Evolutionary conservation across 805 yeast species (phyloP).

Genomic region (Cyberlindnera xylosilytica): DNA sequence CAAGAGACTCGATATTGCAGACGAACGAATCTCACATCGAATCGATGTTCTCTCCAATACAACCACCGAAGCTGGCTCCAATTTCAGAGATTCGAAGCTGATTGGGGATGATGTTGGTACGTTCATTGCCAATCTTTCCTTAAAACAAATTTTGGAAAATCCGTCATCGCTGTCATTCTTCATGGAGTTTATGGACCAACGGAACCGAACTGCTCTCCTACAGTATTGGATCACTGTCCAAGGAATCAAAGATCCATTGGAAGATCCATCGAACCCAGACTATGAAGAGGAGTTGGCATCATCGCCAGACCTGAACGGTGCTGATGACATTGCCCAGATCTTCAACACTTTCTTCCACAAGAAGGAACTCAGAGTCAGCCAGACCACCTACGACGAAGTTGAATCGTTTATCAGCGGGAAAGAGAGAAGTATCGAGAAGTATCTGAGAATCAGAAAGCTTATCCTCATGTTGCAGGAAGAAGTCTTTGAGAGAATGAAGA

Average conservation of each 20-base stretch:
- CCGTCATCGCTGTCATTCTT: conserved; percentile 47
- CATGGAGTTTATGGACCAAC: conserved; percentile 53
- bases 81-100: conserved; percentile 5
- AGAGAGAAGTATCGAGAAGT: conserved; percentile 28
- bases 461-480: conserved; percentile 58
- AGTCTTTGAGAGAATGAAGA: conserved; percentile 48
- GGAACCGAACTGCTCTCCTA: conserved; percentile 42
- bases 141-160: conserved; percentile 45
- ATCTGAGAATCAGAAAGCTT: conserved; percentile 53
- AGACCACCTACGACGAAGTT: conserved; percentile 33
- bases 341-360: conserved; percentile 40
- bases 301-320: conserved; percentile 40
- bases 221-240: conserved; percentile 70
- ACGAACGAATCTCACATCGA: conserved; percentile 28
- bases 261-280: conserved; percentile 34
- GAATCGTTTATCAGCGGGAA: conserved; percentile 32
- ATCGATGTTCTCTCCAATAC: conserved; percentile 25
- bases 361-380: conserved; percentile 29
- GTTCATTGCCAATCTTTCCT: conserved; percentile 28
- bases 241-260: conserved; percentile 68
- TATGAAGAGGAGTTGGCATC: conserved; percentile 24
- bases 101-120: conserved; percentile 21
- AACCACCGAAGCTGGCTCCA: background rate
- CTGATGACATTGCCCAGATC: conserved; percentile 52
- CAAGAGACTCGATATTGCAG: conserved; percentile 31